Base-by-base conservation (phyloP, 2,329 filamentous ascomycete species). In the Trichophyton schoenleinii region DNA sequence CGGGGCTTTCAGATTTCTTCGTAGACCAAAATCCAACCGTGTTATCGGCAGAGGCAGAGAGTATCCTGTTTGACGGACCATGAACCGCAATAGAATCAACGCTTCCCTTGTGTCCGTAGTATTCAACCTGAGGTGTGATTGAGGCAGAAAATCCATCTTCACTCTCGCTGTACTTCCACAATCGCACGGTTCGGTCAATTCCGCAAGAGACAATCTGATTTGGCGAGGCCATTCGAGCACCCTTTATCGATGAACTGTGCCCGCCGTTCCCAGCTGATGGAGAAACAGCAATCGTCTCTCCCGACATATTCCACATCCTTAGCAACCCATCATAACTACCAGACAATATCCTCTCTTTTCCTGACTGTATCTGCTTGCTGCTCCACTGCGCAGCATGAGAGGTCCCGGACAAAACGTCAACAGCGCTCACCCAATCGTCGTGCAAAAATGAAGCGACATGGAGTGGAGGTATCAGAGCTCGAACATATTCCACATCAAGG, bases 391-490 rank as follows among this genome's bases (percentile, higher is more conserved):
- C 84, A 2, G 85, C 83, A 5, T 78, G 75, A 1, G 88, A 87
- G 11, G 81, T 84, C 13, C 75, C 73, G 0, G 90, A 91, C 25
- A 95, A 78, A 3, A 95, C 83, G 72, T 96, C 91, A 28, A 97
- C 85, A 28, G 84, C 83, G 71, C 89, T 89, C 57, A 99, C 88
- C 94, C 94, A 99, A 74, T 97, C 94, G 70, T 99, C 91, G 73
- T 99, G 92, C 77, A 96, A 87, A 72, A 96, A 99, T 70, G 88
- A 94, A 11, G 91, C 87, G 67, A 95, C 86, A 73, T 94, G 92
- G 41, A 88, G 81, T 18, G 94, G 94, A 6, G 94, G 94, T 63
- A 96, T 85, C 67, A 96, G 79, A 65, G 91, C 94, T 68, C 91
- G 87, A 41, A 96, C 90, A 75, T 97, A 99, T 78, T 97, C 91